Percentiles rank a stretch among this genome's conserved stretches.
Conservation (phyloP, 2,329 filamentous ascomycete genomes). For the Phialophora macrospora region DNA sequence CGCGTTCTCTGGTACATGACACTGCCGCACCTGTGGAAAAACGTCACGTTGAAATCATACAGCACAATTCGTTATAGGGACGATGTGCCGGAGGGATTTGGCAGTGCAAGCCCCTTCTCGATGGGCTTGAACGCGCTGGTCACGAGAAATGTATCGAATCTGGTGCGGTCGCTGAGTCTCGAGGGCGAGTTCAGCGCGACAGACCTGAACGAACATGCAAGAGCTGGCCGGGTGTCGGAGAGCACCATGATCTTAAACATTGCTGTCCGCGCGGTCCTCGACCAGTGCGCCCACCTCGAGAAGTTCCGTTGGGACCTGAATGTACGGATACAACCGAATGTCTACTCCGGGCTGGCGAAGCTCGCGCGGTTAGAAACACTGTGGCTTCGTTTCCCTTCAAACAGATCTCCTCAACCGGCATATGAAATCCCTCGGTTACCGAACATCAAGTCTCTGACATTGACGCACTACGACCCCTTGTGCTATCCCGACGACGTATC, state of each 20-base stretch:
- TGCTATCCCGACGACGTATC: constrained; percentile 69
- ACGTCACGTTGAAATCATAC: constrained; percentile 62
- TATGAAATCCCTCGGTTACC: constrained; percentile 62
- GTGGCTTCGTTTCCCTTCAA: constrained; percentile 61
- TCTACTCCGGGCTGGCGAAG: constrained; percentile 62
- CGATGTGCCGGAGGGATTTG: constrained; percentile 64
- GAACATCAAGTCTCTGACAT: constrained; percentile 58
- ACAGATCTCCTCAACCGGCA: constrained; percentile 62
- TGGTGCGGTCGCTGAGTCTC: constrained; percentile 60
- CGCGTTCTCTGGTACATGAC: constrained; percentile 69
- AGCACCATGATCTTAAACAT: constrained; percentile 68
- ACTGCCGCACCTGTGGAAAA: constrained; percentile 64
- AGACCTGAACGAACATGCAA: constrained; percentile 64
- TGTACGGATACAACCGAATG: constrained; percentile 63
- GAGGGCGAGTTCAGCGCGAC: constrained; percentile 58
- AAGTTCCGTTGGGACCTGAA: constrained; percentile 66
- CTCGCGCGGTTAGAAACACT: constrained; percentile 58
- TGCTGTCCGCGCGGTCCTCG: constrained; percentile 62
- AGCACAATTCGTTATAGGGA: constrained; percentile 62
- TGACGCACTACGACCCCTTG: constrained; percentile 66
- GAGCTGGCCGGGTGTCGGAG: constrained; percentile 64
- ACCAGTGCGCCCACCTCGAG: constrained; percentile 62
- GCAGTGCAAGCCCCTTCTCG: constrained; percentile 66
- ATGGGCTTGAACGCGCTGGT: constrained; percentile 68
- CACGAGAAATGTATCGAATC: constrained; percentile 57